Percentiles rank a stretch among this genome's conserved stretches.
phyloP scores from a whole-genome alignment of 2,329 filamentous ascomycete genomes.

The Fusarium sp. region DNA sequence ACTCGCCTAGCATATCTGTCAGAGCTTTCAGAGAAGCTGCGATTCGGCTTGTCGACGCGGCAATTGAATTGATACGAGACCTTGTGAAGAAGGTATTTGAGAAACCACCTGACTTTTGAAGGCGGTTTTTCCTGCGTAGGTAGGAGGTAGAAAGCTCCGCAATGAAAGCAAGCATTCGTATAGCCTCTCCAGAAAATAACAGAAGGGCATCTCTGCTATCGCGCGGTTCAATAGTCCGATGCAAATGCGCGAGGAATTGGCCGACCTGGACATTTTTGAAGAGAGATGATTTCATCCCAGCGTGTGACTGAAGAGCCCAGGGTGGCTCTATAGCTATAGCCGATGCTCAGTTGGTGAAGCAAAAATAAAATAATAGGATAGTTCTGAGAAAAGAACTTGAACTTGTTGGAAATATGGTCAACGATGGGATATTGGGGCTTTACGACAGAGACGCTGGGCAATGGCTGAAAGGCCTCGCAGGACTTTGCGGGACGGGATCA shows the following conservation, averaged over 20 bases:
- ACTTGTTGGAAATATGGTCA: neutral
- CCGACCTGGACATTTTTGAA: neutral
- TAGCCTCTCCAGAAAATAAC: neutral
- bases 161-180: neutral
- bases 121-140: neutral
- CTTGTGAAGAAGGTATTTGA: neutral
- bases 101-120: neutral
- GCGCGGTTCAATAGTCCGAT: neutral
- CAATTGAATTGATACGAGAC: neutral
- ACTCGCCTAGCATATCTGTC: constrained; percentile 1
- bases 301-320: neutral
- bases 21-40: neutral
- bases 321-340: too few relatives aligned
- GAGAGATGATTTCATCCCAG: neutral
- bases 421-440: neutral
- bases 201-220: constrained; percentile 1
- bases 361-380: too few relatives aligned
- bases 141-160: neutral
- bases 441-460: neutral
- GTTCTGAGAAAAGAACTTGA: too few relatives aligned
- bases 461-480: neutral
- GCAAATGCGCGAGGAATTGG: neutral
- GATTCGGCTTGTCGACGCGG: neutral
- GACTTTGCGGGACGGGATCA: neutral
- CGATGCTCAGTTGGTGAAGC: too few relatives aligned